These are phyloP conservation scores for Mycothermus thermophilus DNA, from an alignment of 495 filamentous ascomycete species.

Conservation along the genomic window DNA sequence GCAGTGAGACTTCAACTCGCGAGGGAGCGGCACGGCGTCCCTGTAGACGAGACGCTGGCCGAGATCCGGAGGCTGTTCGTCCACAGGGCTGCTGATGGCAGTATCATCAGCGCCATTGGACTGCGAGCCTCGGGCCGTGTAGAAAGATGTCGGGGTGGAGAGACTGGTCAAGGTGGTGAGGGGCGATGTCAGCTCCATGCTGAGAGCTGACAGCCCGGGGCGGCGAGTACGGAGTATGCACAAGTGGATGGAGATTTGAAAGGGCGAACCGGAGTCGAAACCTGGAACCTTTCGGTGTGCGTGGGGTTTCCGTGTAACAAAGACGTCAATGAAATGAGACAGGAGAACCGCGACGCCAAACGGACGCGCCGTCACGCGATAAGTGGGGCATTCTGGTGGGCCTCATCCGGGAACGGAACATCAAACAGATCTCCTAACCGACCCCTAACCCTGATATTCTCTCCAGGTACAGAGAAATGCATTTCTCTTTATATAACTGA, in stretches of 20 bases:
- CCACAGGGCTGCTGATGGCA: slow-evolving; percentile 8
- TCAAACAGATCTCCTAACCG: too few relatives aligned
- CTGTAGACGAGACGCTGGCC: slow-evolving; percentile 25
- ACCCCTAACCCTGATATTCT: too few relatives aligned
- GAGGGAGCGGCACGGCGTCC: slow-evolving; percentile 39
- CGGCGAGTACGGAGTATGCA: neutral
- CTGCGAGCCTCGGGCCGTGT: slow-evolving; percentile 12
- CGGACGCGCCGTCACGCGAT: slow-evolving; percentile 4
- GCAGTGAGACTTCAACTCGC: slow-evolving; percentile 48
- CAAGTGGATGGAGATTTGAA: neutral
- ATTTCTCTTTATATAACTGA: too few relatives aligned
- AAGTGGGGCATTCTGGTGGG: neutral
- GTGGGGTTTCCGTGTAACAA: neutral
- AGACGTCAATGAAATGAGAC: neutral
- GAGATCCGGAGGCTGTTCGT: neutral
- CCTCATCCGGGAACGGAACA: too few relatives aligned
- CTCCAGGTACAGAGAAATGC: too few relatives aligned
- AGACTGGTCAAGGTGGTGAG: slow-evolving; percentile 10
- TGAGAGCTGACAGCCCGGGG: neutral
- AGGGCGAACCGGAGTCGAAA: neutral
- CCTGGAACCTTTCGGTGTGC: too few relatives aligned
- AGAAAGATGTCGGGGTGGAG: slow-evolving; percentile 11
- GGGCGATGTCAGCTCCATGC: slow-evolving; percentile 12
- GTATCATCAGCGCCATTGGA: slow-evolving; percentile 9
- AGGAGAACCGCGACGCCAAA: neutral